Conservation (phyloP, 805 yeast genomes). For the Candida gorgasii region DNA sequence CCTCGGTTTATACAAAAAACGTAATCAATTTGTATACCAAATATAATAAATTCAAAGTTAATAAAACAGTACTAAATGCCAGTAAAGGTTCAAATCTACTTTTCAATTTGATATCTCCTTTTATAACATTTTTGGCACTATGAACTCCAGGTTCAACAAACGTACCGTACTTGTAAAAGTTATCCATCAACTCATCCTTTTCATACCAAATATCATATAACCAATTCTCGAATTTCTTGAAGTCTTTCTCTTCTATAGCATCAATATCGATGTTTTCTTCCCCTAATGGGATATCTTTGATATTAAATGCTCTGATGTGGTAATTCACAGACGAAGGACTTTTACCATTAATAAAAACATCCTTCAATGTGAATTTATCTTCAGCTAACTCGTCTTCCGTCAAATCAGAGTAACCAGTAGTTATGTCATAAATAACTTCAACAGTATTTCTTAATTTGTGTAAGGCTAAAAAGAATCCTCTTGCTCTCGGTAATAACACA, state of each 20-base stretch:
- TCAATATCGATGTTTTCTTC: constrained; percentile 41
- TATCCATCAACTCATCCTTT: constrained; percentile 73
- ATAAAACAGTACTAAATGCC: constrained; percentile 8
- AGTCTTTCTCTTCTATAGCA: constrained; percentile 41
- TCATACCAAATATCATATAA: constrained; percentile 68
- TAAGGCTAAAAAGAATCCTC: constrained; percentile 74
- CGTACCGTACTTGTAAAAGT: constrained; percentile 55
- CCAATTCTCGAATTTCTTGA: constrained; percentile 70
- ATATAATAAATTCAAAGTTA: constrained; percentile 14
- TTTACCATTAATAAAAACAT: constrained; percentile 65
- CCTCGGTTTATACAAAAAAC: background rate
- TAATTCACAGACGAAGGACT: constrained; percentile 70
- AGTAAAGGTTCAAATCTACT: constrained; percentile 17
- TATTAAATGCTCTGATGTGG: constrained; percentile 57
- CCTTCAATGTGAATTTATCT: constrained; percentile 63
- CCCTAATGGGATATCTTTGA: constrained; percentile 65
- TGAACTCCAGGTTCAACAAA: constrained; percentile 33
- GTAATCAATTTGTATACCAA: background rate
- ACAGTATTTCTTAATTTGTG: constrained; percentile 53
- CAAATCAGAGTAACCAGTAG: constrained; percentile 81
- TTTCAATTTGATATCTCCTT: constrained; percentile 23
- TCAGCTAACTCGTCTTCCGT: constrained; percentile 69
- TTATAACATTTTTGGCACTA: constrained; percentile 8
- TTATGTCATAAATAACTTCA: constrained; percentile 71
- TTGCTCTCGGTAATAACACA: constrained; percentile 76